A percentile compares a stretch with the other conserved stretches of the same genome.
Conservation (phyloP, 495 filamentous ascomycete species). For the Aspergillus homomorphus region DNA sequence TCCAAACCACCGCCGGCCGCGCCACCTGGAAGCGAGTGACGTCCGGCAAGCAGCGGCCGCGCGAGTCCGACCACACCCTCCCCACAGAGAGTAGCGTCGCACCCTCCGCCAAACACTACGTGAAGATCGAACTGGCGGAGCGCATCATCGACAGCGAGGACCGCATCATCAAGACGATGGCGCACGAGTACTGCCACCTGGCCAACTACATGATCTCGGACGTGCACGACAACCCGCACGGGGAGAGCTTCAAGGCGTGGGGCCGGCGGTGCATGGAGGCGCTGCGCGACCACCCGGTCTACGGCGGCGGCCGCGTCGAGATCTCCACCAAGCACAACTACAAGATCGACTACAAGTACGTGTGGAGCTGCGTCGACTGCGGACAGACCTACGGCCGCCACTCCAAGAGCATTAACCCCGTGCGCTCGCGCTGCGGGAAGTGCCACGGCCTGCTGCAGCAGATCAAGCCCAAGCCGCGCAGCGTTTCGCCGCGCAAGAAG, state of each 20-base stretch:
- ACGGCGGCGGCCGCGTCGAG: constrained; percentile 54
- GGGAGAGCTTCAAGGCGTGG: constrained; percentile 76
- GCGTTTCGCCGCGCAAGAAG: constrained; percentile 54
- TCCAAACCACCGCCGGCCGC: constrained; percentile 82
- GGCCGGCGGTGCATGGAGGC: constrained; percentile 46
- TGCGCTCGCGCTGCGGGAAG: constrained; percentile 61
- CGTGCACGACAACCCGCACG: constrained; percentile 69
- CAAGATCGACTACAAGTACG: constrained; percentile 83
- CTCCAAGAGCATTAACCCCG: constrained; percentile 73
- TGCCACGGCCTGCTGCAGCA: constrained; percentile 70
- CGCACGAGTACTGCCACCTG: constrained; percentile 95
- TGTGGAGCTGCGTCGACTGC: constrained; percentile 78
- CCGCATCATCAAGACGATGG: constrained; percentile 78
- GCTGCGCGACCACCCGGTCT: constrained; percentile 41
- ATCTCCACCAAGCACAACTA: constrained; percentile 88
- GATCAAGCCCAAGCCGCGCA: constrained; percentile 72
- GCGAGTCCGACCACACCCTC: constrained; percentile 1
- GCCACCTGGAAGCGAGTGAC: constrained; percentile 71
- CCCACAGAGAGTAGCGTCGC: too few relatives aligned
- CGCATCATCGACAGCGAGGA: constrained; percentile 78
- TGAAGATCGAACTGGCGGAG: constrained; percentile 80
- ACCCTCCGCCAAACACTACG: constrained; percentile 60
- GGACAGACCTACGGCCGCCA: constrained; percentile 69
- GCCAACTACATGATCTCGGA: constrained; percentile 79
- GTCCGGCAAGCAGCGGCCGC: constrained; percentile 10